A percentile compares a stretch with the other conserved stretches of the same genome.
Conservation (phyloP, 345 rosid genomes). For the Aurinia saxatilis region DNA sequence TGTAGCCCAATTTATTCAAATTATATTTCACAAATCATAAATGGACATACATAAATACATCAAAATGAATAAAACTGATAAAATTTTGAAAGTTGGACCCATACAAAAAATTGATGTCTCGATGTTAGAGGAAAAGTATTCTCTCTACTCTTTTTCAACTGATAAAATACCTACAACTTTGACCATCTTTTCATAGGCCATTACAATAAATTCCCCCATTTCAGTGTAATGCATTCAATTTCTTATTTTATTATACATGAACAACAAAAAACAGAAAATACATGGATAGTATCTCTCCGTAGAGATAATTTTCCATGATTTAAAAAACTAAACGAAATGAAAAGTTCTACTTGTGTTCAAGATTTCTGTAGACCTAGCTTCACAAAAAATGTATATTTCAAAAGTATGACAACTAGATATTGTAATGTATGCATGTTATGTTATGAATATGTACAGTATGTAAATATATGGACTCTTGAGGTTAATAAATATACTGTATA, state of each 20-base stretch:
- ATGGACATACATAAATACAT: not conserved
- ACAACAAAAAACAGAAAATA: too few species aligned
- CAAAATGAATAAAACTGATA: not conserved
- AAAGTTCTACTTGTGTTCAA: too few species aligned
- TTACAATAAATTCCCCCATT: not conserved
- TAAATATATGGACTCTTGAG: not conserved
- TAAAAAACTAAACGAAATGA: too few species aligned
- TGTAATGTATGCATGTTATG: not conserved
- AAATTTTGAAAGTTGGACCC: conserved; percentile 2
- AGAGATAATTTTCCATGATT: too few species aligned
- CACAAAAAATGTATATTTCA: too few species aligned
- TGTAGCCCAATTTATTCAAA: too few species aligned
- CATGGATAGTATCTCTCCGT: too few species aligned
- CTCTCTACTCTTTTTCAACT: not conserved
- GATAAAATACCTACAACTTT: conserved; percentile 9
- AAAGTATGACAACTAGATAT: not conserved
- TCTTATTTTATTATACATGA: too few species aligned
- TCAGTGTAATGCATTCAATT: too few species aligned
- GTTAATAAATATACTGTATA: not conserved
- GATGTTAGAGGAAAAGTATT: not conserved
- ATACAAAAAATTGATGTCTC: conserved; percentile 18
- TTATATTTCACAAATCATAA: too few species aligned
- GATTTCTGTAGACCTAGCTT: too few species aligned
- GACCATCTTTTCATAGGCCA: conserved; percentile 25
- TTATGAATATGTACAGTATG: not conserved